Percentiles rank a stretch among this genome's conserved stretches.
phyloP scores from a whole-genome alignment of 2,329 filamentous ascomycete genomes.

The Blumeriella jaapii region DNA sequence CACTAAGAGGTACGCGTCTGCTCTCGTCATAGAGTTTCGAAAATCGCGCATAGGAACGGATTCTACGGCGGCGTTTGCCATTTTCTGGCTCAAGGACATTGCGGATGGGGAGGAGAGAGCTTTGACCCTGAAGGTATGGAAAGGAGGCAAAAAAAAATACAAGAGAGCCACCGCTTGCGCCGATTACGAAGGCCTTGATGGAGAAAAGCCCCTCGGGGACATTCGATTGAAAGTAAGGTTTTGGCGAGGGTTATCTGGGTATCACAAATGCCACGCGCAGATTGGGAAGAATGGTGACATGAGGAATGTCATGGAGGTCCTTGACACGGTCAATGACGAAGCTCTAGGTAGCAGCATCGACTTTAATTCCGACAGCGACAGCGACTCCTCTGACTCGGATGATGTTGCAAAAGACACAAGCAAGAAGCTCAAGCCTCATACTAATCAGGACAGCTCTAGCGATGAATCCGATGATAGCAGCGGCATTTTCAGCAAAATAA shows the following conservation, averaged over 20 bases:
- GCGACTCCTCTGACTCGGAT: constrained; percentile 3
- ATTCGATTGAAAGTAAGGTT: constrained; percentile 47
- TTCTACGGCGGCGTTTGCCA: constrained; percentile 47
- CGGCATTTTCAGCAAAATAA: constrained; percentile 12
- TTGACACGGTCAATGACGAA: constrained; percentile 49
- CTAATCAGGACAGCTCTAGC: constrained; percentile 11
- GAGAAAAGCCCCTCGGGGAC: constrained; percentile 42
- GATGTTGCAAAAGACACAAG: background rate
- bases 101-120: constrained; percentile 53
- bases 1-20: constrained; percentile 46
- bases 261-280: constrained; percentile 41
- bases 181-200: constrained; percentile 29
- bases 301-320: constrained; percentile 49
- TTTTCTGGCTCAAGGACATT: constrained; percentile 60
- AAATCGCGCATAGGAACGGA: constrained; percentile 41
- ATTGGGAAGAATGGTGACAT: constrained; percentile 41
- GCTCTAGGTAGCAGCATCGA: constrained; percentile 23
- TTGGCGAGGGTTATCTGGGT: constrained; percentile 38
- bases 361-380: constrained; percentile 3
- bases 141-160: constrained; percentile 40
- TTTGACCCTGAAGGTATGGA: constrained; percentile 52
- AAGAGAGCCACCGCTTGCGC: constrained; percentile 38
- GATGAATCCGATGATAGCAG: constrained; percentile 6
- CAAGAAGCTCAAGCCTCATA: constrained; percentile 14
- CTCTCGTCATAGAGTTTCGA: constrained; percentile 47